Percentiles rank a stretch among this genome's conserved stretches.
phyloP scores from a whole-genome alignment of 2,329 filamentous ascomycete genomes.

The Trichoderma koningiopsis region DNA sequence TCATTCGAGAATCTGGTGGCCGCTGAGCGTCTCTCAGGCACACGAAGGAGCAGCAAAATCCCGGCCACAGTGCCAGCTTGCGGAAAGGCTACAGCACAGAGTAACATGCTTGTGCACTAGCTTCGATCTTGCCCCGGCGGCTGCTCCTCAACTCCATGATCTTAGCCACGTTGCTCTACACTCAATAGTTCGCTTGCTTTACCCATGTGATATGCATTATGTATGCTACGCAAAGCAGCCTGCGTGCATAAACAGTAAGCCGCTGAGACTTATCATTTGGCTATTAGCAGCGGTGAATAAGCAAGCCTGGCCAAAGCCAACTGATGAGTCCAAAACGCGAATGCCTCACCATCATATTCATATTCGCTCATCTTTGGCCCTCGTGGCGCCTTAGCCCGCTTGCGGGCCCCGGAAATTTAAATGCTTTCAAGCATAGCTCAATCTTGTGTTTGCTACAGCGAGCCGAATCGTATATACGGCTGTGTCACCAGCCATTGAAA shows the following conservation, averaged over 20 bases:
- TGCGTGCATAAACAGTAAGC: not conserved
- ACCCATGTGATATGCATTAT: not conserved
- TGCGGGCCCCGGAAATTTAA: conserved; percentile 21
- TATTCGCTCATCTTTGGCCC: not conserved
- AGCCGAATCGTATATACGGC: conserved; percentile 10
- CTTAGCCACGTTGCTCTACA: not conserved
- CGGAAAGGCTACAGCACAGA: not conserved
- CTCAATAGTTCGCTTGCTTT: not conserved
- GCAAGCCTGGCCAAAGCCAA: not conserved
- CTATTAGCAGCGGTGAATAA: not conserved
- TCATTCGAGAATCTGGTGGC: not conserved
- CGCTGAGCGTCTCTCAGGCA: not conserved
- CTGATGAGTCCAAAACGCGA: not conserved
- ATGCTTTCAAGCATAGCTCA: conserved; percentile 17
- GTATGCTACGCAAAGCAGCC: not conserved
- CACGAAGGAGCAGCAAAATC: not conserved
- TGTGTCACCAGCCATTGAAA: conserved; percentile 8
- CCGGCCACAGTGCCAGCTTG: not conserved
- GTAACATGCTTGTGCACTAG: conserved; percentile 12
- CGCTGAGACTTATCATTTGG: not conserved
- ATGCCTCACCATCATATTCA: not conserved
- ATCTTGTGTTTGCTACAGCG: conserved; percentile 13
- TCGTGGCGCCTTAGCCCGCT: conserved; percentile 2
- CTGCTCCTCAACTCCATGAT: conserved; percentile 1
- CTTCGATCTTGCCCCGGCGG: conserved; percentile 18